A percentile compares a stretch with the other conserved stretches of the same genome.
These are phyloP conservation scores for Diaporthe sp. DNA, from an alignment of 2,329 filamentous ascomycete genomes.

Conservation along the genomic window DNA sequence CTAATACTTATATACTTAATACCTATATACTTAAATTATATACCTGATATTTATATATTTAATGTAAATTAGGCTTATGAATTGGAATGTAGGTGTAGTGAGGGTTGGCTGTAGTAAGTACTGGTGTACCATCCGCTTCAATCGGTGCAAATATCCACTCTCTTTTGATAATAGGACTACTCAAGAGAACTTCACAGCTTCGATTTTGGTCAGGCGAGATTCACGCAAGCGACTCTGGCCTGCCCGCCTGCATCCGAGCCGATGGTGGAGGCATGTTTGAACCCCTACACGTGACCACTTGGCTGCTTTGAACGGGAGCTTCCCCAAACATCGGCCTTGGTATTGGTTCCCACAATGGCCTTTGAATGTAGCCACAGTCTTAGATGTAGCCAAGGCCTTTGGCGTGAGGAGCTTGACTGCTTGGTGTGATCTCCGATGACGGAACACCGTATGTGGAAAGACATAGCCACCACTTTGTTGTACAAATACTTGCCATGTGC, in stretches of 20 bases:
- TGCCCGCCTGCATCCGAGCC: conserved; percentile 16
- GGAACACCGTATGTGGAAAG: neutral
- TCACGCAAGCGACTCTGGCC: neutral
- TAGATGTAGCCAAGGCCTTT: neutral
- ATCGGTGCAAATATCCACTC: no score
- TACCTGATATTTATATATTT: no score
- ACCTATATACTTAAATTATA: no score
- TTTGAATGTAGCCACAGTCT: no score
- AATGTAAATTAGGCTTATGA: no score
- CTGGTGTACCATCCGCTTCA: no score
- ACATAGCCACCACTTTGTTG: neutral
- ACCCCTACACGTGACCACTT: neutral
- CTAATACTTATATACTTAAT: no score
- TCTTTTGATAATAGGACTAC: neutral
- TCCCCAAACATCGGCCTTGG: no score
- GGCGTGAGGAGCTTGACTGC: neutral
- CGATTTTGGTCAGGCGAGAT: neutral
- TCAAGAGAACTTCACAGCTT: neutral
- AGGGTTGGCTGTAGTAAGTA: no score
- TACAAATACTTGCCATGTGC: neutral
- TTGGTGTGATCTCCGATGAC: neutral
- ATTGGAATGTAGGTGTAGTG: no score
- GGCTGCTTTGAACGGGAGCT: neutral
- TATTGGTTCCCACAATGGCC: no score
- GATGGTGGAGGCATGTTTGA: neutral